A percentile compares a stretch with the other conserved stretches of the same genome.
These are phyloP conservation scores for Gelatoporia subvermispora DNA, from an alignment of 768 basidiomycete species.

Conservation along the genomic window DNA sequence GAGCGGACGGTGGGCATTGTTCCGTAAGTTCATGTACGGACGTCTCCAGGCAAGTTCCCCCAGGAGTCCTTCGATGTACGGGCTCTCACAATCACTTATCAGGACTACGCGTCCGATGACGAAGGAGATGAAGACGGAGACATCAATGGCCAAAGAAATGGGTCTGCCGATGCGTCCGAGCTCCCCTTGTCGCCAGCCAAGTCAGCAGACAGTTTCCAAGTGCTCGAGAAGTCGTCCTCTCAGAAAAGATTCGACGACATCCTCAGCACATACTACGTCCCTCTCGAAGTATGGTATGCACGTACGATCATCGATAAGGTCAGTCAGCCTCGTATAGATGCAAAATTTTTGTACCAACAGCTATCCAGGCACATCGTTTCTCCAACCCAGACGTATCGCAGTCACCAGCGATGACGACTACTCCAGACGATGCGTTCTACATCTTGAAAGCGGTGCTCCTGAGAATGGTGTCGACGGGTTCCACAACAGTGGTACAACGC, in stretches of 20 bases:
- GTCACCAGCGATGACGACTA: conserved; percentile 61
- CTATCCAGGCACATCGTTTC: conserved; percentile 75
- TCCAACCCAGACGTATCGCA: conserved; percentile 70
- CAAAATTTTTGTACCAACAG: too few species aligned
- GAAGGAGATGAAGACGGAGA: conserved; percentile 8
- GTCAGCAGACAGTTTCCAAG: conserved; percentile 13
- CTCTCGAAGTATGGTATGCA: conserved; percentile 90
- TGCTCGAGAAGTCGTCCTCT: conserved; percentile 48
- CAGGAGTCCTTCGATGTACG: background rate
- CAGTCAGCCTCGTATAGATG: conserved; percentile 3
- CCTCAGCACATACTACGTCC: conserved; percentile 72
- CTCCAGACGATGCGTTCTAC: conserved; percentile 94
- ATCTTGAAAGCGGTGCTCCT: conserved; percentile 82
- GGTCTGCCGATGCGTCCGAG: background rate
- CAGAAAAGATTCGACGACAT: conserved; percentile 60
- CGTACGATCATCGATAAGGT: conserved; percentile 87
- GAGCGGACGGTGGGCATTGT: conserved; percentile 88
- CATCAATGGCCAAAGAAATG: too few species aligned
- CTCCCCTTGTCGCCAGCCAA: background rate
- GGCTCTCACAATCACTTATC: background rate
- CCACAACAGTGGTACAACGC: conserved; percentile 48
- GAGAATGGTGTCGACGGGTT: conserved; percentile 76
- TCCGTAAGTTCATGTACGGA: conserved; percentile 81
- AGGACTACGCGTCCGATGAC: conserved; percentile 18
- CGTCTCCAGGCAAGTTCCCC: conserved; percentile 51